phyloP scores from a whole-genome alignment of 192 early-diverging fungal genomes.

The Coemansia sp. region DNA sequence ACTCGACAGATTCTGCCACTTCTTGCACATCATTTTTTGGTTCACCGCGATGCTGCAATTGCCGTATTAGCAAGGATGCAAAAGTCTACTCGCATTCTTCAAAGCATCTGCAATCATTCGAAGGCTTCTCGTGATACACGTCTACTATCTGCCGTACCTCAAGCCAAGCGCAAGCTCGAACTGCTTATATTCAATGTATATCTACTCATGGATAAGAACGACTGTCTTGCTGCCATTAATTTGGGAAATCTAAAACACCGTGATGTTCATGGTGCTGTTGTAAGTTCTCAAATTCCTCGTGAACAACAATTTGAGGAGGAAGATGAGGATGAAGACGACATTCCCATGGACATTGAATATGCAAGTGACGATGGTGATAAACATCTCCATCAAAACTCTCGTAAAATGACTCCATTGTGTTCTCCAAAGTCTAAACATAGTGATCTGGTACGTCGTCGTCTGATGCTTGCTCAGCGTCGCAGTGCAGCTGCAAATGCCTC shows the following conservation, averaged over 20 bases:
- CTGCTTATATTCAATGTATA: conserved; percentile 74
- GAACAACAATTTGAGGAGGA: conserved; percentile 12
- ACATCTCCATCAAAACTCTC: background rate
- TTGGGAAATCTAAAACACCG: conserved; percentile 69
- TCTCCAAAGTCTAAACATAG: no score
- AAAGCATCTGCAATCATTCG: conserved; percentile 75
- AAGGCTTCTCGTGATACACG: conserved; percentile 66
- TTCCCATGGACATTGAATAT: background rate
- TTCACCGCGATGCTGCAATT: conserved; percentile 23
- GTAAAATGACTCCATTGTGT: no score
- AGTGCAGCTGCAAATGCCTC: no score
- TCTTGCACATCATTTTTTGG: conserved; percentile 36
- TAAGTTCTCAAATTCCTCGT: conserved; percentile 65
- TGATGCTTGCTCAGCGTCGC: no score
- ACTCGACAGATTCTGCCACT: conserved; percentile 26
- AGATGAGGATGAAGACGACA: conserved; percentile 8
- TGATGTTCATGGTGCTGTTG: conserved; percentile 64
- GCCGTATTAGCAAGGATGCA: conserved; percentile 37
- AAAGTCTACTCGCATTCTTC: conserved; percentile 49
- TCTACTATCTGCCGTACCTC: conserved; percentile 65
- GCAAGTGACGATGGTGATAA: background rate
- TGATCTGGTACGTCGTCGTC: no score
- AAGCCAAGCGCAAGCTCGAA: conserved; percentile 68
- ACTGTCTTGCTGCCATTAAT: conserved; percentile 53
- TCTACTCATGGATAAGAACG: conserved; percentile 69